These are phyloP conservation scores for sorghum (Sorghum bicolor) DNA, from an alignment of 176 grass and related monocot genomes.

Conservation along the genomic window DNA sequence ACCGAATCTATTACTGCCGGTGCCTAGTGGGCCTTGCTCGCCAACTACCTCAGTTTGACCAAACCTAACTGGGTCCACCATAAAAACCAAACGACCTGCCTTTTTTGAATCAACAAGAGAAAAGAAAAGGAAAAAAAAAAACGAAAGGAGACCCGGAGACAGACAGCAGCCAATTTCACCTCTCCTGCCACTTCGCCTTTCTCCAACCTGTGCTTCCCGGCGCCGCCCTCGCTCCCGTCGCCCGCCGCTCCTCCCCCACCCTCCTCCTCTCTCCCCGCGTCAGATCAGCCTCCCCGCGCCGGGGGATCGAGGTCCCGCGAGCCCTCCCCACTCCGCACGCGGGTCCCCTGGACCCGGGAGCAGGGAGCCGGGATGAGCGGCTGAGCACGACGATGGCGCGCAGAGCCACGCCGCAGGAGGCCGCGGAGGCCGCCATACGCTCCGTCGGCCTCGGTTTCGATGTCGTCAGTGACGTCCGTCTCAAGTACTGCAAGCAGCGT, in stretches of 20 bases:
- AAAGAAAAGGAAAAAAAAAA: not conserved
- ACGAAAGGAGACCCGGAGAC: not conserved
- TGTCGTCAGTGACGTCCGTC: slow-evolving; percentile 62
- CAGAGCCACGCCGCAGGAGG: slow-evolving; percentile 9
- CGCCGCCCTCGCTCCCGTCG: not conserved
- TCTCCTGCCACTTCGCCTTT: not conserved
- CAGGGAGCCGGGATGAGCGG: not conserved
- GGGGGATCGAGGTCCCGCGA: not conserved
- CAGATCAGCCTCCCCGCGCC: not conserved
- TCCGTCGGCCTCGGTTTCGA: slow-evolving; percentile 91
- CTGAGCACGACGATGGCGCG: slow-evolving; percentile 68
- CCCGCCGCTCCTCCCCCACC: not conserved
- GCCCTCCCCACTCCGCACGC: not conserved
- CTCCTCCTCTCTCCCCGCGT: not conserved
- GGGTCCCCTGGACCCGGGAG: not conserved
- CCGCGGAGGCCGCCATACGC: slow-evolving; percentile 54
- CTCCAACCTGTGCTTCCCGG: not conserved
- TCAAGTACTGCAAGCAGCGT: slow-evolving; percentile 80
- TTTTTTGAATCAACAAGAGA: not conserved
- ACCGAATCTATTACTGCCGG: too few species aligned
- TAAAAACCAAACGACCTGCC: not conserved
- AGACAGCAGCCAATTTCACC: not conserved
- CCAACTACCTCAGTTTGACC: slow-evolving; percentile 20
- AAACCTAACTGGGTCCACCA: not conserved
- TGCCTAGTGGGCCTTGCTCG: not conserved